Evolutionary conservation across 306 rosid genomes (phyloP).

Genomic region (Rosa lucieae): DNA sequence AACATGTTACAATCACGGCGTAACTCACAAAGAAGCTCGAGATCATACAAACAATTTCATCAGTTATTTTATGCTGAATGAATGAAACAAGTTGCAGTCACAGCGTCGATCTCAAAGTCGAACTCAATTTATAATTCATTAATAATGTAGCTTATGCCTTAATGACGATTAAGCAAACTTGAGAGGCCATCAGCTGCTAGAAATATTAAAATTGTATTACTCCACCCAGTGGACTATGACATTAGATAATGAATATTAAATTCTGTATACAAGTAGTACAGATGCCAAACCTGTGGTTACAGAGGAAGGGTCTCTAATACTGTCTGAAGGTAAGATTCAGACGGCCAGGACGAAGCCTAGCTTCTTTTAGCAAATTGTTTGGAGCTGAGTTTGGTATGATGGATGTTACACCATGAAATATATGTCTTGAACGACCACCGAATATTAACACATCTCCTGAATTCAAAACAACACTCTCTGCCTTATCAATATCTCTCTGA

Average conservation of each 20-base stretch:
- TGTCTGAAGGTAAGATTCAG: slow-evolving; percentile 74
- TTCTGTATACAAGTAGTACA: background rate
- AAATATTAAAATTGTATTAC: background rate
- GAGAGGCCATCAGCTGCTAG: background rate
- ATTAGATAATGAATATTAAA: slow-evolving; percentile 4
- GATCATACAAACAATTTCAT: background rate
- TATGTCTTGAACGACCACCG: slow-evolving; percentile 61
- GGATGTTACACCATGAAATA: slow-evolving; percentile 67
- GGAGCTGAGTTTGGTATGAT: slow-evolving; percentile 62
- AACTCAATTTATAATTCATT: background rate
- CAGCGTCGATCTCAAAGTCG: slow-evolving; percentile 17
- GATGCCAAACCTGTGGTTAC: slow-evolving; percentile 17
- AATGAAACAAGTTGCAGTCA: slow-evolving; percentile 10
- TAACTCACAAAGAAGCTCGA: slow-evolving; percentile 8
- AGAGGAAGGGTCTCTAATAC: slow-evolving; percentile 11
- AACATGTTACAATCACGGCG: slow-evolving; percentile 9
- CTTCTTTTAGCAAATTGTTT: slow-evolving; percentile 29
- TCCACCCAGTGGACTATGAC: background rate
- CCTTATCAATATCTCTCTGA: slow-evolving; percentile 41
- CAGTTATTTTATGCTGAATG: background rate
- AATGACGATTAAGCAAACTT: background rate
- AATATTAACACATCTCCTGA: slow-evolving; percentile 75
- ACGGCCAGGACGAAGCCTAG: slow-evolving; percentile 53
- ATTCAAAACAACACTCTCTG: slow-evolving; percentile 49
- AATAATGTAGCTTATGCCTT: background rate